Evolutionary conservation across 2,329 filamentous ascomycete species (phyloP).

Genomic region (Lachnellula arida): DNA sequence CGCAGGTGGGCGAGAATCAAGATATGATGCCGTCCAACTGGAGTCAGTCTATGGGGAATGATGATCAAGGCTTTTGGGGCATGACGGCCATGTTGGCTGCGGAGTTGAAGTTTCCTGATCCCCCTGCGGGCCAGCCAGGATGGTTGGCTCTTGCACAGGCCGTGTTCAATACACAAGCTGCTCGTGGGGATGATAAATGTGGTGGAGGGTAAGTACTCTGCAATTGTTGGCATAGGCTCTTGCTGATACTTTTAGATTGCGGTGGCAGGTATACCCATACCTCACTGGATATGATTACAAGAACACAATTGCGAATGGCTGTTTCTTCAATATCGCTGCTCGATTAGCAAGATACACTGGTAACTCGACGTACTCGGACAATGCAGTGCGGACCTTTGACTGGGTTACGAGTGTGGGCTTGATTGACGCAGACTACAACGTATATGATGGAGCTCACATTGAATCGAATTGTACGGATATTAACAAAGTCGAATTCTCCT

Average conservation of each 20-base stretch:
- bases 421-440: conserved; percentile 50
- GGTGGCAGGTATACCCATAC: conserved; percentile 83
- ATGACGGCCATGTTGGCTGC: conserved; percentile 74
- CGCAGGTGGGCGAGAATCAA: conserved; percentile 50
- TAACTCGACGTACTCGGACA: conserved; percentile 72
- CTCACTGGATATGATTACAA: conserved; percentile 55
- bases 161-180: conserved; percentile 73
- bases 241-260: conserved; percentile 40
- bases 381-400: conserved; percentile 67
- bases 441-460: conserved; percentile 53
- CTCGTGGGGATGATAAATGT: conserved; percentile 66
- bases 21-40: conserved; percentile 54
- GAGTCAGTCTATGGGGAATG: conserved; percentile 33
- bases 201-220: conserved; percentile 50
- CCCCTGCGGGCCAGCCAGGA: conserved; percentile 55
- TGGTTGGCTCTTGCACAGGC: conserved; percentile 78
- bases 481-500: conserved; percentile 61
- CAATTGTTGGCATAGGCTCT: neutral
- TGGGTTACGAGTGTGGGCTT: conserved; percentile 56
- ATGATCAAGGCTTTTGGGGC: conserved; percentile 66
- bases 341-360: conserved; percentile 73
- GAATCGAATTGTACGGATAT: conserved; percentile 44
- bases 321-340: conserved; percentile 65
- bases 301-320: conserved; percentile 64
- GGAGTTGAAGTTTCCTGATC: conserved; percentile 70